Percentiles rank a stretch among this genome's conserved stretches.
These are phyloP conservation scores for Ogataea methylovora DNA, from an alignment of 805 yeast genomes.

Conservation along the genomic window DNA sequence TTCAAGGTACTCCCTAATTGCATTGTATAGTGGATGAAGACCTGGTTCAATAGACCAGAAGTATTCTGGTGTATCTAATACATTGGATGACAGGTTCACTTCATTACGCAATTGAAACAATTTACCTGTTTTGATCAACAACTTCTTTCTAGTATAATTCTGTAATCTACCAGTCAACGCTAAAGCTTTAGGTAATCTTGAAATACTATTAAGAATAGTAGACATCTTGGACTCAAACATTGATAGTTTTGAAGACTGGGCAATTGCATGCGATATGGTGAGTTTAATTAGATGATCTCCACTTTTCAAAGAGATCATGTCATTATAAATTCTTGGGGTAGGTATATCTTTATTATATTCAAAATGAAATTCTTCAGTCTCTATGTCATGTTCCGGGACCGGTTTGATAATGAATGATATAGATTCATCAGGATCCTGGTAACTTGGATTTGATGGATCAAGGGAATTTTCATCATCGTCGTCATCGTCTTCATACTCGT, in stretches of 20 bases:
- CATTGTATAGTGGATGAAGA: slow-evolving; percentile 82
- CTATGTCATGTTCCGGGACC: slow-evolving; percentile 80
- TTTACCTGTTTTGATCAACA: slow-evolving; percentile 83
- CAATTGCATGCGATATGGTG: slow-evolving; percentile 93
- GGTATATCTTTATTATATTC: slow-evolving; percentile 45
- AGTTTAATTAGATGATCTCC: slow-evolving; percentile 91
- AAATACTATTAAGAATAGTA: slow-evolving; percentile 70
- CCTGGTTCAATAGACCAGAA: slow-evolving; percentile 97
- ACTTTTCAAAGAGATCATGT: slow-evolving; percentile 82
- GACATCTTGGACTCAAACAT: slow-evolving; percentile 90
- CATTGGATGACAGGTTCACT: slow-evolving; percentile 84
- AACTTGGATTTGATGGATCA: slow-evolving; percentile 1
- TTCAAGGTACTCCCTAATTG: slow-evolving; percentile 86
- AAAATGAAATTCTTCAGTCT: slow-evolving; percentile 81
- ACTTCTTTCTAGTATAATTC: slow-evolving; percentile 66
- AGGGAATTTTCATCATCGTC: slow-evolving; percentile 11
- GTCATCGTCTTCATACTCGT: slow-evolving; percentile 31
- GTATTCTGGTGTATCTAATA: slow-evolving; percentile 90
- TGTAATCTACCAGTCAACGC: slow-evolving; percentile 89
- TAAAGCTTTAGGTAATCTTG: slow-evolving; percentile 81
- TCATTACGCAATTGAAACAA: slow-evolving; percentile 87
- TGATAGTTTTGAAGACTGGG: slow-evolving; percentile 89
- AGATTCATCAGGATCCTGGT: slow-evolving; percentile 4
- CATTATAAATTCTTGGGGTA: slow-evolving; percentile 75
- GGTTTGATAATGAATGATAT: slow-evolving; percentile 58